Evolutionary conservation across 2,329 filamentous ascomycete genomes (phyloP).

Genomic region (Saccharata proteae): DNA sequence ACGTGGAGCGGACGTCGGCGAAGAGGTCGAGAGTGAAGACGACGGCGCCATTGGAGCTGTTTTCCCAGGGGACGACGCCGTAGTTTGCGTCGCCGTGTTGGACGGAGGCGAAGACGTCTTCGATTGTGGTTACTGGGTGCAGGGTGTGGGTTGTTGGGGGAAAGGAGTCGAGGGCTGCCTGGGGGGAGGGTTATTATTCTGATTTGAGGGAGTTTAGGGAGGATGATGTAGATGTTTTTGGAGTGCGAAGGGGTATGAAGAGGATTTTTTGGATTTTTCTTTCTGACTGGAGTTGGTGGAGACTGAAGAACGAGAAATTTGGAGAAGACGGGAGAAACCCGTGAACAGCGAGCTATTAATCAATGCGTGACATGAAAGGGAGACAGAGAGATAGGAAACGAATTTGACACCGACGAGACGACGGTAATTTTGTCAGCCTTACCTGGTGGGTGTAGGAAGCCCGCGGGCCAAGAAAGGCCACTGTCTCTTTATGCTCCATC

Average conservation of each 20-base stretch:
- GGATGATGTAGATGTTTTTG: background rate
- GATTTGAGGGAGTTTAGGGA: background rate
- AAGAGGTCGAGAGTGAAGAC: conserved; percentile 83
- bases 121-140: conserved; percentile 33
- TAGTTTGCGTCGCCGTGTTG: conserved; percentile 52
- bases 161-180: conserved; percentile 45
- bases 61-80: conserved; percentile 89
- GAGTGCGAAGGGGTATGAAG: background rate
- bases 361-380: too few relatives aligned
- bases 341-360: too few relatives aligned
- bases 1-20: conserved; percentile 55
- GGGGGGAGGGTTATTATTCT: conserved; percentile 1
- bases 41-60: conserved; percentile 88
- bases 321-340: too few relatives aligned
- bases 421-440: conserved; percentile 9
- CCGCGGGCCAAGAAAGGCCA: conserved; percentile 51
- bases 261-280: background rate
- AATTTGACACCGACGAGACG: conserved; percentile 4
- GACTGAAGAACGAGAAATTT: background rate
- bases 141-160: conserved; percentile 25
- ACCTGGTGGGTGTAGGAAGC: conserved; percentile 63
- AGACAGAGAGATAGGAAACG: too few relatives aligned
- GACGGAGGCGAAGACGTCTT: conserved; percentile 68
- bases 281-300: conserved; percentile 10
- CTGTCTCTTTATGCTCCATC: conserved; percentile 13